Base-by-base conservation (phyloP, 371 early-diverging fungal species). In the Massospora cicadina region DNA sequence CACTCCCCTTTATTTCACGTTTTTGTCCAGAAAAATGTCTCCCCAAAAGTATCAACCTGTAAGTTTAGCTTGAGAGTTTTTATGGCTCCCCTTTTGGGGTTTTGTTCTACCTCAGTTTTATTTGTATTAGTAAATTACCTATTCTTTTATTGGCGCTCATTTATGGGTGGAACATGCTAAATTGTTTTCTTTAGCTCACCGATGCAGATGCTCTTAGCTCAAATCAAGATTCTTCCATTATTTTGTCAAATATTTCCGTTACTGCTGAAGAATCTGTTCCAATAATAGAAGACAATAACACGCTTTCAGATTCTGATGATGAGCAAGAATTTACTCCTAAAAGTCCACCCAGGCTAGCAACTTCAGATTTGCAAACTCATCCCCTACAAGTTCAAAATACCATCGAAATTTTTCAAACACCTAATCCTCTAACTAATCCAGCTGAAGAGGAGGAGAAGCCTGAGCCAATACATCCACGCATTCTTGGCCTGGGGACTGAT, bases 401-500 rank as follows among this genome's bases (percentile, higher is more conserved):
- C 5, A 43, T 43, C 17, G 43, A 43, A 43, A 43, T 43, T 10
- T 43, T 10, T 43, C 43, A 43, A 43, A 43, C 17, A 5, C 43
- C 43, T 10, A 17, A 5, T 10, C 43, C 43, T 43, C 17, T 43
- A 17, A 17, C 43, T 43, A 43, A 43, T 43, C 10, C 43, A 10
- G 17, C 43, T 43, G 43, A 43, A 30, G 31, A 60, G 10, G 60
- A 64, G n/a, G 64, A 64, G 17, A 53, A 54, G 55, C 64, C 64
- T 54, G 55, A 27, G 30, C 31, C 31, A 17, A 25, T 33, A 33
- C 28, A 26, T 2, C 26, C 69, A 28, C 67, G 65, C 25, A 65
- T 71, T 1, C 62, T 54, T 17, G 68, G 58, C 64, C 62, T 68
- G 1, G 66, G 67, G 0, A 79, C 72, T 54, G 83, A 83, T 65